Percentiles rank a stretch among this genome's conserved stretches.
phyloP scores from a whole-genome alignment of 768 basidiomycete species.

The Suillus lakei region DNA sequence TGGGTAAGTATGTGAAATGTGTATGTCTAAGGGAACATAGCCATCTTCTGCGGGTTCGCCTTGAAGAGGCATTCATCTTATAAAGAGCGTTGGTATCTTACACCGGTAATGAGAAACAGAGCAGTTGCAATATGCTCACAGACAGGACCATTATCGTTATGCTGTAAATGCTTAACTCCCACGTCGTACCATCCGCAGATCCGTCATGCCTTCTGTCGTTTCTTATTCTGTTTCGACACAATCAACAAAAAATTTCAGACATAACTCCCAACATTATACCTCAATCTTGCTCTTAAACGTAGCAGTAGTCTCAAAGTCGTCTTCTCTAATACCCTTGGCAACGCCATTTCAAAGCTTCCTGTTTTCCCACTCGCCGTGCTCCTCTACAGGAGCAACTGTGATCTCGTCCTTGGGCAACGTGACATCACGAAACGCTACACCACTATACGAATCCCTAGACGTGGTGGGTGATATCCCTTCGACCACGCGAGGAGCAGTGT shows the following conservation, averaged over 20 bases:
- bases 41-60: slow-evolving; percentile 71
- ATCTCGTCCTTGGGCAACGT: slow-evolving; percentile 76
- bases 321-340: slow-evolving; percentile 84
- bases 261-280: no score
- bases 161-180: slow-evolving; percentile 82
- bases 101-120: neutral
- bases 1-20: no score
- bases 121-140: slow-evolving; percentile 65
- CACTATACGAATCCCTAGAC: slow-evolving; percentile 53
- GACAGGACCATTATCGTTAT: slow-evolving; percentile 68
- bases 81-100: neutral
- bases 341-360: slow-evolving; percentile 86
- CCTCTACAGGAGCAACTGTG: slow-evolving; percentile 56
- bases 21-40: slow-evolving; percentile 72
- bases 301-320: no score
- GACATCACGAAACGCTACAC: slow-evolving; percentile 76
- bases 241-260: no score
- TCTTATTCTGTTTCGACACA: slow-evolving; percentile 91
- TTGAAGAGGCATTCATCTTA: slow-evolving; percentile 75
- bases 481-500: slow-evolving; percentile 52
- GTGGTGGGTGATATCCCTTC: slow-evolving; percentile 85
- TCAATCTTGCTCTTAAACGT: slow-evolving; percentile 93
- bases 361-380: slow-evolving; percentile 83
- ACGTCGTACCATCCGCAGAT: slow-evolving; percentile 69
- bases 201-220: no score